These are phyloP conservation scores for Mrakia frigida DNA, from an alignment of 768 basidiomycete genomes.

Conservation along the genomic window DNA sequence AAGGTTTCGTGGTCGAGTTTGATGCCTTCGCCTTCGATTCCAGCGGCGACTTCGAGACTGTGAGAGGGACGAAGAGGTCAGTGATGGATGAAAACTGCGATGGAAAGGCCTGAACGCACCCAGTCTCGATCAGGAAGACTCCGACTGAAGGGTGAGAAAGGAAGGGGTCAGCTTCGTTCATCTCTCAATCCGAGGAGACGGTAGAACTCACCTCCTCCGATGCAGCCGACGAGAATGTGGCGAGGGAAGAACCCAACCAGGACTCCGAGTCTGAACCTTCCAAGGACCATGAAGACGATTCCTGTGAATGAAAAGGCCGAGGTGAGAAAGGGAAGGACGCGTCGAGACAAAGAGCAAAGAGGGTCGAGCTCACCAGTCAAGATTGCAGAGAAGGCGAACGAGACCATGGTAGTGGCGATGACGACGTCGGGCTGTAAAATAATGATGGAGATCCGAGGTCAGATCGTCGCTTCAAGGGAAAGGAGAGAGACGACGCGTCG, in stretches of 20 bases:
- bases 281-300: slow-evolving; percentile 78
- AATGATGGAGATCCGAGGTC: not conserved
- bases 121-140: slow-evolving; percentile 82
- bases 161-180: not conserved
- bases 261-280: slow-evolving; percentile 71
- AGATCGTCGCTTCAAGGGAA: not conserved
- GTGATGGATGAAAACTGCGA: not conserved
- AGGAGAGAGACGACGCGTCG: no score
- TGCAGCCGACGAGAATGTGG: slow-evolving; percentile 80
- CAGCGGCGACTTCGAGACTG: slow-evolving; percentile 73
- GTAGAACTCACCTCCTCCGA: not conserved
- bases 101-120: slow-evolving; percentile 49
- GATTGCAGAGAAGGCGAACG: slow-evolving; percentile 78
- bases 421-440: slow-evolving; percentile 53
- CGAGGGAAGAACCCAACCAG: slow-evolving; percentile 93
- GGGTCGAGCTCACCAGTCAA: slow-evolving; percentile 60
- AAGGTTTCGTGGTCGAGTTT: slow-evolving; percentile 57
- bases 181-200: slow-evolving; percentile 53
- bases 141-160: slow-evolving; percentile 88
- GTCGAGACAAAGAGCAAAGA: slow-evolving; percentile 20
- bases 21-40: slow-evolving; percentile 69
- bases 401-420: slow-evolving; percentile 85
- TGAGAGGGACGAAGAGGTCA: slow-evolving; percentile 37
- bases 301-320: slow-evolving; percentile 46
- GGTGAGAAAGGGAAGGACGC: slow-evolving; percentile 29